Conservation (phyloP, 2,329 filamentous ascomycete species). For the Colletotrichum siamense region DNA sequence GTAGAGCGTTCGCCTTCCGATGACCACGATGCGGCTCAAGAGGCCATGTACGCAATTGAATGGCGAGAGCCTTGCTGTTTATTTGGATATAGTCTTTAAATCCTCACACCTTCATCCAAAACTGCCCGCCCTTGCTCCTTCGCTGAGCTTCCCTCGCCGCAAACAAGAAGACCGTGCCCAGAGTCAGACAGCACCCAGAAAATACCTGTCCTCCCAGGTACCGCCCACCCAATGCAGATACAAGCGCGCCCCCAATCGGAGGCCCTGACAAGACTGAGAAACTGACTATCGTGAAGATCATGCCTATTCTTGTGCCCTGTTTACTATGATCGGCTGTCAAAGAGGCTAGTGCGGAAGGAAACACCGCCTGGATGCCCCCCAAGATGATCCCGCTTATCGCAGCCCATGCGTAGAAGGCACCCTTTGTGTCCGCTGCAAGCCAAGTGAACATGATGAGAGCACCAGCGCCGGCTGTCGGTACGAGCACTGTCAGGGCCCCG, state of each 20-base stretch:
- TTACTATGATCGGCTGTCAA: slow-evolving; percentile 44
- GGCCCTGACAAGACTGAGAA: slow-evolving; percentile 49
- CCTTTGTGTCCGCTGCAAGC: slow-evolving; percentile 25
- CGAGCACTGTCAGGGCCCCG: slow-evolving; percentile 57
- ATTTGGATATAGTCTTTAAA: neutral
- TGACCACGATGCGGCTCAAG: neutral
- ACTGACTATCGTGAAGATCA: slow-evolving; percentile 45
- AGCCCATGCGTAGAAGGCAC: slow-evolving; percentile 31
- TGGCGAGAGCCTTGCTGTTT: neutral
- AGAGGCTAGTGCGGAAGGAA: slow-evolving; percentile 41
- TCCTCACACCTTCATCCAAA: neutral
- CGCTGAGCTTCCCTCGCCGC: slow-evolving; percentile 15
- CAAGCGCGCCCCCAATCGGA: slow-evolving; percentile 37
- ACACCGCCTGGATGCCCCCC: slow-evolving; percentile 34
- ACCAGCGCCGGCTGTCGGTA: slow-evolving; percentile 35
- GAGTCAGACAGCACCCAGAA: slow-evolving; percentile 14
- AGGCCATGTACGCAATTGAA: neutral
- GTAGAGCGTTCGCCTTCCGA: neutral
- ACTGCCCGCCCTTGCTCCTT: neutral
- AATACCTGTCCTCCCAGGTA: slow-evolving; percentile 27
- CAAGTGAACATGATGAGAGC: slow-evolving; percentile 33
- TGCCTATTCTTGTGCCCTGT: slow-evolving; percentile 48
- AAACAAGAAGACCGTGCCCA: slow-evolving; percentile 17
- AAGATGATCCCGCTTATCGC: slow-evolving; percentile 33
- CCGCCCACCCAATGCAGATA: slow-evolving; percentile 26